Evolutionary conservation across 2,329 filamentous ascomycete genomes (phyloP).

Genomic region (Cercospora zeina): DNA sequence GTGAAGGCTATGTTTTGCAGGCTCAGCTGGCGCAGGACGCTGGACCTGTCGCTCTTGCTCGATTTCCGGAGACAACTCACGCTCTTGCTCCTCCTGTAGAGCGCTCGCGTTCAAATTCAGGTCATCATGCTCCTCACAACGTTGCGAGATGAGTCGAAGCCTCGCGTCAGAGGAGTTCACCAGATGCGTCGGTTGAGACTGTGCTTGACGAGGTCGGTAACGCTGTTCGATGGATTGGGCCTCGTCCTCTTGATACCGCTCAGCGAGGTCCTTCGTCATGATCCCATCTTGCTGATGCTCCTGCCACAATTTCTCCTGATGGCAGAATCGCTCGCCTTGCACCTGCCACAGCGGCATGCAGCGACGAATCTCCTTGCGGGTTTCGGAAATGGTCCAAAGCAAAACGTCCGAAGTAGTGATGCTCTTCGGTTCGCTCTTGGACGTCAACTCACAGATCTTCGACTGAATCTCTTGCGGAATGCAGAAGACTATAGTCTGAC

Average conservation of each 20-base stretch:
- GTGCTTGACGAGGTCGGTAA: constrained; percentile 9
- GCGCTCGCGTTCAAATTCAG: constrained; percentile 34
- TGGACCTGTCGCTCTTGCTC: constrained; percentile 60
- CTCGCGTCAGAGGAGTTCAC: constrained; percentile 24
- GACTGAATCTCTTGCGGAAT: constrained; percentile 59
- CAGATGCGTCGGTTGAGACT: constrained; percentile 10
- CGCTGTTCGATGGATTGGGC: constrained; percentile 64
- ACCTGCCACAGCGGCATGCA: constrained; percentile 61
- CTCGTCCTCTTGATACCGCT: constrained; percentile 63
- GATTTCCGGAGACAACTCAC: constrained; percentile 65
- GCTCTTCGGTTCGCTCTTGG: constrained; percentile 6
- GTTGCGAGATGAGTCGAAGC: constrained; percentile 34
- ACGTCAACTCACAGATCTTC: constrained; percentile 48
- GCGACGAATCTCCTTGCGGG: constrained; percentile 52
- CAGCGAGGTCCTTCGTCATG: constrained; percentile 15
- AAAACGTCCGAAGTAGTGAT: constrained; percentile 60
- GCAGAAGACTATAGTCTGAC: constrained; percentile 65
- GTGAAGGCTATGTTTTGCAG: constrained; percentile 50
- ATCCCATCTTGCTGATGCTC: constrained; percentile 48
- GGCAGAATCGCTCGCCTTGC: constrained; percentile 57
- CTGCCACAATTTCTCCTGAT: constrained; percentile 33
- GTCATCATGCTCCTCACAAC: constrained; percentile 31
- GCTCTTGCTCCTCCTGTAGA: constrained; percentile 67
- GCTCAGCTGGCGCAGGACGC: constrained; percentile 45
- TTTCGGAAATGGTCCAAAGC: constrained; percentile 61